Evolutionary conservation across 148 eudicot genomes (phyloP).

Genomic region (Nepenthes gracilis): DNA sequence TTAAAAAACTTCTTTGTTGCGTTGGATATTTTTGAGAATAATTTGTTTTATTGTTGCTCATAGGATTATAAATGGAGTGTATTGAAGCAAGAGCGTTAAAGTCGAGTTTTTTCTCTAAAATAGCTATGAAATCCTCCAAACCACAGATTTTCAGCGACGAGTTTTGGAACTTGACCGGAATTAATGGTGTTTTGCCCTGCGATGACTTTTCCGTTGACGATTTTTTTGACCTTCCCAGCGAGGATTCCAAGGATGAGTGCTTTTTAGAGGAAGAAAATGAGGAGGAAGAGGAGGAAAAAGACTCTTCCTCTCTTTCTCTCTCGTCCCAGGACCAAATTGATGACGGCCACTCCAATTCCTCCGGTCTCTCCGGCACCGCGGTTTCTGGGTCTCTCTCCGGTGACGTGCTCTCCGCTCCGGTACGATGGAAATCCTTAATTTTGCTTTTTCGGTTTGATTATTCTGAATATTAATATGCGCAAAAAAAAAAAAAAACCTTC

Average conservation of each 20-base stretch:
- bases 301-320: constrained; percentile 23
- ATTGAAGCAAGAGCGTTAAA: constrained; percentile 70
- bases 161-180: constrained; percentile 17
- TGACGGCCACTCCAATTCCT: constrained; percentile 21
- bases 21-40: background rate
- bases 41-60: background rate
- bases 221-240: constrained; percentile 55
- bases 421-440: constrained; percentile 16
- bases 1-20: background rate
- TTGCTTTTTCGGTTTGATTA: background rate
- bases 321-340: constrained; percentile 30
- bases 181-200: constrained; percentile 6
- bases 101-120: constrained; percentile 52
- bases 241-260: constrained; percentile 20
- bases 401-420: constrained; percentile 60
- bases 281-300: constrained; percentile 20
- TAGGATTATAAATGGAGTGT: constrained; percentile 37
- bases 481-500: background rate
- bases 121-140: constrained; percentile 23
- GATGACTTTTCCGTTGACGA: constrained; percentile 78
- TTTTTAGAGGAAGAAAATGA: constrained; percentile 6
- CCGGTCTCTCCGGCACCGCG: constrained; percentile 15
- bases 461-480: too few species aligned
- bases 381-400: constrained; percentile 21
- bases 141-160: constrained; percentile 27